Percentiles rank a stretch among this genome's conserved stretches.
phyloP scores from a whole-genome alignment of 306 rosid species.

The Quercus gilva region DNA sequence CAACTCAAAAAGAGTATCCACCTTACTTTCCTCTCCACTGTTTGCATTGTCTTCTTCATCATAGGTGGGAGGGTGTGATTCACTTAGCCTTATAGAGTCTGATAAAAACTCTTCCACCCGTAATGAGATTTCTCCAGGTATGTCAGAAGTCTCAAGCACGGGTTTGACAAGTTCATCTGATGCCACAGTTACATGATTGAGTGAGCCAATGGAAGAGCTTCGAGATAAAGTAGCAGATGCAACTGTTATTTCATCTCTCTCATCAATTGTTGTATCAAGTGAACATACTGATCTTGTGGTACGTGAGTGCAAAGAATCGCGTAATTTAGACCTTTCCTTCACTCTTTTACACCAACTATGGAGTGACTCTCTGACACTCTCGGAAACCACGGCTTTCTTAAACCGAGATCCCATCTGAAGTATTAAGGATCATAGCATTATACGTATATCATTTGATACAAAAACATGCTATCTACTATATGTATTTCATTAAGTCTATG shows the following conservation, averaged over 20 bases:
- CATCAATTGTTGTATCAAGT: conserved; percentile 63
- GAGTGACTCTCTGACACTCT: conserved; percentile 86
- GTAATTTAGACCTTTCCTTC: conserved; percentile 69
- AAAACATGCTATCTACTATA: neutral
- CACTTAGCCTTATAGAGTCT: conserved; percentile 25
- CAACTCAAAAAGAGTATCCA: conserved; percentile 64
- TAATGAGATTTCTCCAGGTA: conserved; percentile 25
- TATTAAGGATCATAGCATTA: neutral
- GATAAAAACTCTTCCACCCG: conserved; percentile 43
- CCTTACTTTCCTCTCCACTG: conserved; percentile 30
- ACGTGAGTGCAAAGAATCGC: conserved; percentile 50
- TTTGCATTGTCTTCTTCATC: conserved; percentile 32
- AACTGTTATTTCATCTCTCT: conserved; percentile 75
- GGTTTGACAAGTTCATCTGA: conserved; percentile 43
- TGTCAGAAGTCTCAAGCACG: conserved; percentile 24
- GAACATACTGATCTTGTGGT: conserved; percentile 84
- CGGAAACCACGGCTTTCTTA: conserved; percentile 80
- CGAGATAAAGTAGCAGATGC: conserved; percentile 77
- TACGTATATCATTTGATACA: neutral
- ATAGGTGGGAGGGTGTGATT: conserved; percentile 21
- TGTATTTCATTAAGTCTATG: neutral
- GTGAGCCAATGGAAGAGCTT: conserved; percentile 61
- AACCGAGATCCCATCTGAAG: conserved; percentile 85
- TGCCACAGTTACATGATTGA: conserved; percentile 66
- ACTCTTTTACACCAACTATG: conserved; percentile 99